Base-by-base conservation (phyloP, 768 basidiomycete genomes). In the Podaxis sp. region DNA sequence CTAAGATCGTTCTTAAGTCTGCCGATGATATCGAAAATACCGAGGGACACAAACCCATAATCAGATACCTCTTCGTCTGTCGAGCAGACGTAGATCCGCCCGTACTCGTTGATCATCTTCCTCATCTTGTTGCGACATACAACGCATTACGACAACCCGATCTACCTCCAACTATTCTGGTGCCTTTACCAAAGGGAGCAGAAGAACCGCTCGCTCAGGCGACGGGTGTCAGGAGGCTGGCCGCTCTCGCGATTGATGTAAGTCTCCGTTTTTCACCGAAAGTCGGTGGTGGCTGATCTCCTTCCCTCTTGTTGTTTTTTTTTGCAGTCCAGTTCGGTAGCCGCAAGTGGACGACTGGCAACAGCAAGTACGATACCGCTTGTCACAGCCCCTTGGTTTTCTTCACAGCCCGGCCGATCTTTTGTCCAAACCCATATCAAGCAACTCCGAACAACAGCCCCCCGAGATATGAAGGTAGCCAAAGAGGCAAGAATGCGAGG, bases 381-480 rank as follows among this genome's bases (percentile, higher is more conserved):
- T 20, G 70, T 90, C 13, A 75, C 80, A 15, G 91, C 91, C 0
- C 77, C 87, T 5, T 96, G 93, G 93, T 71, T 84, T 48, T 73
- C 79, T 3, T 50, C 72, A n/a, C 58, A 68, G 20, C 49, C 70
- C 13, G 62, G 60, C 41, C 69, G 64, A 15, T 61, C 73, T 17
- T 76, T 88, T 26, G 74, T 90, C 46, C 86, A 89, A 2, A 93
- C 92, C 0, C 89, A 93, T 69, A 80, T 94, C 66, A 96, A 95
- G 69, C 91, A 93, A 66, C 71, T 94, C 22, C 82, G 82, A 17
- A 95, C 94, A 2, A 85, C 87, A 30, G 85, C 87, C 3, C 93
- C 93, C 1, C 87, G 84, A 68, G 90, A 95, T 68, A 90, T 93
- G 83, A 90, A 83, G 69, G 80, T 76, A 36, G 86, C 87, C 36